Conservation (phyloP, 2,329 filamentous ascomycete species). For the Fusarium illudens region DNA sequence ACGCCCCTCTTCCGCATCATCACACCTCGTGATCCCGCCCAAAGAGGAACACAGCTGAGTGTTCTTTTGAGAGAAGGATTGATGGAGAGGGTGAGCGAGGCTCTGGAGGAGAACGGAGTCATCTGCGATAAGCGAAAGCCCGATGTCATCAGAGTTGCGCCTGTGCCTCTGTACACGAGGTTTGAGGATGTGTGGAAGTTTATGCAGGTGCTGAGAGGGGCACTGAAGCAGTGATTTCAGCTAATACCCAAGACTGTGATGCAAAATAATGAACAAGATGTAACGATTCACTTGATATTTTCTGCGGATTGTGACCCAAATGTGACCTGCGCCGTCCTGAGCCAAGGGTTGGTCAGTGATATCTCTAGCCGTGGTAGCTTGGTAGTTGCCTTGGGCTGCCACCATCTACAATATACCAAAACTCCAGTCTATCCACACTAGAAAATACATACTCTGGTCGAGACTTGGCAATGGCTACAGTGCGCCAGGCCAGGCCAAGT, state of each 20-base stretch:
- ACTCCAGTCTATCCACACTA: too few species aligned
- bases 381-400: too few species aligned
- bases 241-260: neutral
- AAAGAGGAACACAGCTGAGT: constrained; percentile 83
- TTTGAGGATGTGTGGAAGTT: constrained; percentile 74
- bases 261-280: constrained; percentile 6
- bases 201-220: constrained; percentile 52
- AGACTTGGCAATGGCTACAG: neutral
- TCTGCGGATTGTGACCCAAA: neutral
- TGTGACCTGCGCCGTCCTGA: neutral
- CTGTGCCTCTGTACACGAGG: constrained; percentile 83
- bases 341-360: too few species aligned
- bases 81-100: constrained; percentile 71
- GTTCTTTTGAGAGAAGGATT: constrained; percentile 73
- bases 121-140: constrained; percentile 86
- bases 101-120: constrained; percentile 73
- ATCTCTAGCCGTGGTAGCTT: too few species aligned
- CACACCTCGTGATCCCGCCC: constrained; percentile 72
- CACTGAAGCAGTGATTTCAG: constrained; percentile 39
- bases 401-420: too few species aligned
- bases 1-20: constrained; percentile 66
- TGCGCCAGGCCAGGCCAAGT: neutral
- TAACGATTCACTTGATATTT: constrained; percentile 9
- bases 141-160: constrained; percentile 84
- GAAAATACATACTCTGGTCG: too few species aligned